Conservation (phyloP, 139 green algal species). For the Micractinium sp. region DNA sequence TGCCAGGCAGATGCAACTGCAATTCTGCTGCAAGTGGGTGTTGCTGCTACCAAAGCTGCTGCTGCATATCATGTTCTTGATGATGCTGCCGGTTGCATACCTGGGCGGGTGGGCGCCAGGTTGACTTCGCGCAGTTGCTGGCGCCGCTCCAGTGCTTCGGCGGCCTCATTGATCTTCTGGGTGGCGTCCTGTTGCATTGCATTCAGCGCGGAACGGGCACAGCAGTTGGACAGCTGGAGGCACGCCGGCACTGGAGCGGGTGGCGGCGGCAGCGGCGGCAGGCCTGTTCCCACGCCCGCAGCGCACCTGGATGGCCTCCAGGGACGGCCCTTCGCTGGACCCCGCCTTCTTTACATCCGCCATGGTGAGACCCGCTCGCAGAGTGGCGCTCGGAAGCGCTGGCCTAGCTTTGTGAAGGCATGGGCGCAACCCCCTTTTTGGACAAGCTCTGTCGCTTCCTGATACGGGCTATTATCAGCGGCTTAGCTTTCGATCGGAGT, state of each 20-base stretch:
- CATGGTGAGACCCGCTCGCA: neutral
- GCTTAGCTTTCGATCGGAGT: no score
- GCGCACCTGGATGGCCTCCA: neutral
- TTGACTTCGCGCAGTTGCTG: conserved; percentile 26
- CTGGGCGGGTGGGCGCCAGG: conserved; percentile 11
- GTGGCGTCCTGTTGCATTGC: conserved; percentile 8
- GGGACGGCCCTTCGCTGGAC: neutral
- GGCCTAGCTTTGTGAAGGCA: no score
- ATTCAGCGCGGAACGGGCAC: neutral
- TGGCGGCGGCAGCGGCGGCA: neutral
- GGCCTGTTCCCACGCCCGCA: neutral
- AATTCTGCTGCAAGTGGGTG: neutral
- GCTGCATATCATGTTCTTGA: neutral
- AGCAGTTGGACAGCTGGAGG: no score
- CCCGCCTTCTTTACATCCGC: neutral
- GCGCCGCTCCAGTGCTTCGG: conserved; percentile 22
- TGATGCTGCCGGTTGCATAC: neutral
- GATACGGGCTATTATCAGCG: no score
- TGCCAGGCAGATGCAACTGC: neutral
- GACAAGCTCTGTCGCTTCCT: no score
- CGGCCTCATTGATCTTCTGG: conserved; percentile 5
- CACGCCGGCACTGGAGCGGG: neutral
- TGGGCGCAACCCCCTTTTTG: no score
- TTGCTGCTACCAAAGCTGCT: neutral
- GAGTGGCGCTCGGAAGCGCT: no score